phyloP scores from a whole-genome alignment of 192 early-diverging fungal genomes.

The Diversispora eburnea region DNA sequence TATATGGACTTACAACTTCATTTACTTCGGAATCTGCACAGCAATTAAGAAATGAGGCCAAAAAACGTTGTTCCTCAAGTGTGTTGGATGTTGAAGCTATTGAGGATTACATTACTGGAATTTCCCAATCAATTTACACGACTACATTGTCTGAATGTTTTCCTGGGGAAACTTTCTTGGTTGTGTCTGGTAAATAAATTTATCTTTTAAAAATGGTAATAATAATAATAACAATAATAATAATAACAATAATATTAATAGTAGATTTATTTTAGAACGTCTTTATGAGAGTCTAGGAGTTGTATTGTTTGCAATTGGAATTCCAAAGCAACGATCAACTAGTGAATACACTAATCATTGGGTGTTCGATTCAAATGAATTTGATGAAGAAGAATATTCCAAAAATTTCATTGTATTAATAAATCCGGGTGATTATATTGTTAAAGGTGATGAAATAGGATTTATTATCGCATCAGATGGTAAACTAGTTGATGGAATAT shows the following conservation, averaged over 20 bases:
- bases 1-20: constrained; percentile 28
- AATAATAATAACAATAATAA: no score
- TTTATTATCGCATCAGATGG: constrained; percentile 27
- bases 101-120: constrained; percentile 29
- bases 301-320: constrained; percentile 28
- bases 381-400: background rate
- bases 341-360: background rate
- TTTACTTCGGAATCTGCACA: constrained; percentile 19
- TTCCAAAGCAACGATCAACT: constrained; percentile 24
- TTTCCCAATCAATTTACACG: constrained; percentile 27
- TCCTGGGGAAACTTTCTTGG: constrained; percentile 3
- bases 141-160: constrained; percentile 26
- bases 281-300: constrained; percentile 17
- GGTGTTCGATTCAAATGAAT: constrained; percentile 1
- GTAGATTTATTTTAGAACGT: background rate
- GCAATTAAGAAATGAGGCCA: constrained; percentile 9
- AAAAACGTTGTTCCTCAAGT: background rate
- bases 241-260: background rate
- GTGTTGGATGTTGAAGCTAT: constrained; percentile 1
- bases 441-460: constrained; percentile 31
- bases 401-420: constrained; percentile 28
- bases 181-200: constrained; percentile 18
- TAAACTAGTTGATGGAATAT: constrained; percentile 4
- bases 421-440: constrained; percentile 31
- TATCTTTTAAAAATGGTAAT: background rate